These are phyloP conservation scores for Fusarium lateritium DNA, from an alignment of 2,329 filamentous ascomycete genomes.

Conservation along the genomic window DNA sequence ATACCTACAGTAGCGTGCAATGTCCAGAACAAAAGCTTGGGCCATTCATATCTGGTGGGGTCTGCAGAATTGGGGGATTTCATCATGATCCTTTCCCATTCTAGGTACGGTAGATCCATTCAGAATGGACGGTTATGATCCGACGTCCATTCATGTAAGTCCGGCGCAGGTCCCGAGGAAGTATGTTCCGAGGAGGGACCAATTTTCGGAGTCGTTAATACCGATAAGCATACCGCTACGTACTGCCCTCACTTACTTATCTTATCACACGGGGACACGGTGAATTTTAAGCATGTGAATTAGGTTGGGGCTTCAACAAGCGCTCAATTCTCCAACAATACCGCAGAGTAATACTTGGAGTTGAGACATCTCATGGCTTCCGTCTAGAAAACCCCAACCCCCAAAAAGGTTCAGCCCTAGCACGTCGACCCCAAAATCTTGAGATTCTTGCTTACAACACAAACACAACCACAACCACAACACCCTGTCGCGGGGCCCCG, in stretches of 20 bases:
- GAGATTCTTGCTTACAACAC: conserved; percentile 5
- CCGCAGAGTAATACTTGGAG: conserved; percentile 3
- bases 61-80: conserved; percentile 1
- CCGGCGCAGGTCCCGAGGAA: conserved; percentile 38
- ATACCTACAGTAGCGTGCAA: neutral
- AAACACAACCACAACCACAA: too few species aligned
- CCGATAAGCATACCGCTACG: conserved; percentile 27
- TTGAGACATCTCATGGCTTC: conserved; percentile 25
- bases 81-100: conserved; percentile 8
- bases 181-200: conserved; percentile 34
- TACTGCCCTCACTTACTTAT: neutral
- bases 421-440: conserved; percentile 35
- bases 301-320: conserved; percentile 46
- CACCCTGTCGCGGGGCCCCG: neutral
- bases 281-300: conserved; percentile 26
- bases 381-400: conserved; percentile 42
- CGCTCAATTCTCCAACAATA: conserved; percentile 2
- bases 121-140: neutral
- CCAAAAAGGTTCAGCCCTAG: conserved; percentile 38
- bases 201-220: conserved; percentile 24
- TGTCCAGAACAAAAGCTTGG: conserved; percentile 9
- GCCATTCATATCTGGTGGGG: conserved; percentile 7
- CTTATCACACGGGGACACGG: neutral
- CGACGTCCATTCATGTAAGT: conserved; percentile 8
- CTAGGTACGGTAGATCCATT: conserved; percentile 2